These are phyloP conservation scores for Powellomyces hirtus DNA, from an alignment of 192 early-diverging fungal genomes.

Conservation along the genomic window DNA sequence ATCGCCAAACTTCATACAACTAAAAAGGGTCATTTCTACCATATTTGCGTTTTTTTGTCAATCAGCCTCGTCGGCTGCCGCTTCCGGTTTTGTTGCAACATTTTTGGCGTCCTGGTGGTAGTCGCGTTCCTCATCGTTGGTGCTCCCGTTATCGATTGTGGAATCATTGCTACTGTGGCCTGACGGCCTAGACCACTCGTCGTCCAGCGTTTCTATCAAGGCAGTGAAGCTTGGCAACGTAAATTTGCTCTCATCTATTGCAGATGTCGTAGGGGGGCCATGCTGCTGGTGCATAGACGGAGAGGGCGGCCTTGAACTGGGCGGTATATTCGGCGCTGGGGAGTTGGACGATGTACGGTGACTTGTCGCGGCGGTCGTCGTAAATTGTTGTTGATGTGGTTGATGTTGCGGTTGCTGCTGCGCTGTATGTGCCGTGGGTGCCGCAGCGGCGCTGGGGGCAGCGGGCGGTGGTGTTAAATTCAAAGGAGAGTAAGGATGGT, in stretches of 20 bases:
- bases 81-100: no score
- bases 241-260: background rate
- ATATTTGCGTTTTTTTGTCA: no score
- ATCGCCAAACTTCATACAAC: no score
- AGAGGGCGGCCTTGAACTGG: background rate
- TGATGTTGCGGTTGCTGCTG: background rate
- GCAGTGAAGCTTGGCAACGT: conserved; percentile 11
- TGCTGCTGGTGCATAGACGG: background rate
- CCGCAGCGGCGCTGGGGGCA: background rate
- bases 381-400: background rate
- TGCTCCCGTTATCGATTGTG: no score
- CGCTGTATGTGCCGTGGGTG: background rate
- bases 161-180: no score
- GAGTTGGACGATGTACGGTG: background rate
- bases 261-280: background rate
- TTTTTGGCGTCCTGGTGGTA: no score
- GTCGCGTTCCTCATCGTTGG: no score
- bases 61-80: no score
- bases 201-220: background rate
- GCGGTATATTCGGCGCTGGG: background rate
- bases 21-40: no score
- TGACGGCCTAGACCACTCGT: conserved; percentile 13
- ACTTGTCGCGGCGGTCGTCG: background rate
- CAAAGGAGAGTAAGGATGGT: background rate
- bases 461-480: no score